phyloP scores from a whole-genome alignment of 1,139 yeast species.

The Blastobotrys arbuscula region DNA sequence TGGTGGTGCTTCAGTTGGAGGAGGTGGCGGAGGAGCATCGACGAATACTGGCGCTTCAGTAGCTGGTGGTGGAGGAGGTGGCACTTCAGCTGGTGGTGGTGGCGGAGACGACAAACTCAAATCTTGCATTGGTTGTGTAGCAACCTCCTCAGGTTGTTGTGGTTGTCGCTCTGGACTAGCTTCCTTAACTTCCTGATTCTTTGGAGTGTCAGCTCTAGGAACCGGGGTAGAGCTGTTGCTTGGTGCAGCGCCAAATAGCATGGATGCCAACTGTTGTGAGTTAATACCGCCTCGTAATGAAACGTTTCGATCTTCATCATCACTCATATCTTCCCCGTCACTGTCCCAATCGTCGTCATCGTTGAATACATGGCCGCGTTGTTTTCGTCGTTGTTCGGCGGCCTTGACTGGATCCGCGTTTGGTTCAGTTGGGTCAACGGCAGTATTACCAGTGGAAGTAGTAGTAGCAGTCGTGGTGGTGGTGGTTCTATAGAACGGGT shows the following conservation, averaged over 20 bases:
- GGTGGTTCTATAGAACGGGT: slow-evolving; percentile 19
- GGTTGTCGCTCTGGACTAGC: slow-evolving; percentile 6
- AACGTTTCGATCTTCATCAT: slow-evolving; percentile 44
- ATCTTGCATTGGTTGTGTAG: neutral
- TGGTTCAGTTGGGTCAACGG: slow-evolving; percentile 23
- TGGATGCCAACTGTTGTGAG: slow-evolving; percentile 58
- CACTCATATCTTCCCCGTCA: slow-evolving; percentile 29
- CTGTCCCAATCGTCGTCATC: slow-evolving; percentile 48
- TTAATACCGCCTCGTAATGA: slow-evolving; percentile 41
- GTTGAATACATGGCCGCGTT: slow-evolving; percentile 42
- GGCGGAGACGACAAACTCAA: slow-evolving; percentile 8
- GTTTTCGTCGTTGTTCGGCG: slow-evolving; percentile 50
- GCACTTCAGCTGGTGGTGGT: slow-evolving; percentile 21
- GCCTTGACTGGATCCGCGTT: slow-evolving; percentile 44
- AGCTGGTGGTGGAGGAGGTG: slow-evolving; percentile 22
- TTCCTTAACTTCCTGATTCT: neutral
- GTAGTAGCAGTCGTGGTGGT: no score
- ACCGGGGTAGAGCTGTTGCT: slow-evolving; percentile 17
- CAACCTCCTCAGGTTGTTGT: slow-evolving; percentile 11
- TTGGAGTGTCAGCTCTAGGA: slow-evolving; percentile 22
- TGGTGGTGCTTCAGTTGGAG: slow-evolving; percentile 11
- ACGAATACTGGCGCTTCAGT: slow-evolving; percentile 15
- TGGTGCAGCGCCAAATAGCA: slow-evolving; percentile 49
- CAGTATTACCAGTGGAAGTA: slow-evolving; percentile 18
- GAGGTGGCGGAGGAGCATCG: slow-evolving; percentile 15